A percentile compares a stretch with the other conserved stretches of the same genome.
Conservation (phyloP, 2,329 filamentous ascomycete species). For the Albophoma yamanashiensis region DNA sequence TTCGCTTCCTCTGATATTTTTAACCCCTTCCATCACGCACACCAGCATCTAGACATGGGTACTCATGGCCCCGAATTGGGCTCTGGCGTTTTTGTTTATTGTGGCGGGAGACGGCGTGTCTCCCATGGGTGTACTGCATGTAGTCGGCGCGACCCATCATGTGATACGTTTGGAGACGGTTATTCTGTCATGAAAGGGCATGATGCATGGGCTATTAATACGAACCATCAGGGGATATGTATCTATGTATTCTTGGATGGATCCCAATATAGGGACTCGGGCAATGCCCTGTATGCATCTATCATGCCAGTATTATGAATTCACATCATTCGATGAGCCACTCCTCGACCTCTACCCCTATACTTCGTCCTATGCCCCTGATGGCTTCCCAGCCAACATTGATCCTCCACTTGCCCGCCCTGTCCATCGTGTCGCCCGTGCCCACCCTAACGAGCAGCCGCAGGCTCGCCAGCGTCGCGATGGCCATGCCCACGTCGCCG, state of each 20-base stretch:
- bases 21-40: background rate
- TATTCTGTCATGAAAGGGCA: background rate
- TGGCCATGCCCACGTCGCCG: conserved; percentile 49
- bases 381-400: conserved; percentile 73
- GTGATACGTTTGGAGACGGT: background rate
- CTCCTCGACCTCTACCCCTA: conserved; percentile 71
- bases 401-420: conserved; percentile 64
- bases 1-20: background rate
- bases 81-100: background rate
- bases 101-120: background rate
- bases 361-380: conserved; percentile 55
- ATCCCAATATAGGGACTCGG: background rate
- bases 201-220: background rate
- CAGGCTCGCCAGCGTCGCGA: conserved; percentile 64
- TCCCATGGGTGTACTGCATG: background rate
- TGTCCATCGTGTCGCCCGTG: conserved; percentile 53
- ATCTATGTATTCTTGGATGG: background rate
- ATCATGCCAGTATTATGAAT: background rate
- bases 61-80: background rate
- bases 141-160: background rate
- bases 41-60: background rate
- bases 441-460: conserved; percentile 57
- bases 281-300: background rate
- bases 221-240: background rate
- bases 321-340: conserved; percentile 53